Evolutionary conservation across 805 yeast genomes (phyloP), one percentile per base, ranked within the genome.

Genomic region (Myxozyma udenii): DNA sequence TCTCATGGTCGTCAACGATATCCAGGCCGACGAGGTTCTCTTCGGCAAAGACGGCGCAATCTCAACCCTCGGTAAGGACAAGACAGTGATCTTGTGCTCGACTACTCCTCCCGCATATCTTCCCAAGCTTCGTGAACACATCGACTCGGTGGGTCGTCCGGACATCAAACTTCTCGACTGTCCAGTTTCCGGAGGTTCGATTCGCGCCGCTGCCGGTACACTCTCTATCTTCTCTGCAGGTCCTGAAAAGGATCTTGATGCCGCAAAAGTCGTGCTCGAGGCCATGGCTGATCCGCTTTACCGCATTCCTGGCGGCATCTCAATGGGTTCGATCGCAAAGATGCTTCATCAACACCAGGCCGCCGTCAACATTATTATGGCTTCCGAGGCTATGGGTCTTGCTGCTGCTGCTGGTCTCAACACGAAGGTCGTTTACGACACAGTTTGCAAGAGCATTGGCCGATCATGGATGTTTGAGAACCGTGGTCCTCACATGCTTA

Each of bases 301-400:
- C 39, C 44, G 55, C 41, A 47, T 51, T 39, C 47, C 47, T 9
- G 55, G 55, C 32, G 55, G 55, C 33, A 47, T 51, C 21, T 30
- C 47, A 23, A 51, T 51, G 55, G 55, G 55, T n/a, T 44, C 44
- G 36, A 39, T 51, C 19, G 55, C 55, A 5, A 51, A 51, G 48
- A 51, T 51, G 55, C 41, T 41, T 12, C 55, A 51, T 18, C 55
- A 51, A 41, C 55, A 51, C 23, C 55, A 51, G 41, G 55, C 55
- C 0, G 53, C 48, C 18, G 48, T 51, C 16, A 51, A 51, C 35
- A 48, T 51, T 35, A 51, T 51, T 40, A 51, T 44, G 51, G 55
- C 55, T 12, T 51, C 55, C 24, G 55, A 51, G 44, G 55, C 51
- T 5, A 51, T 51, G 53, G 55, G 55, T 18, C 45, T 51, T 12